Conservation (phyloP, 2,329 filamentous ascomycete genomes). For the Magnaporthiopsis incrustans region DNA sequence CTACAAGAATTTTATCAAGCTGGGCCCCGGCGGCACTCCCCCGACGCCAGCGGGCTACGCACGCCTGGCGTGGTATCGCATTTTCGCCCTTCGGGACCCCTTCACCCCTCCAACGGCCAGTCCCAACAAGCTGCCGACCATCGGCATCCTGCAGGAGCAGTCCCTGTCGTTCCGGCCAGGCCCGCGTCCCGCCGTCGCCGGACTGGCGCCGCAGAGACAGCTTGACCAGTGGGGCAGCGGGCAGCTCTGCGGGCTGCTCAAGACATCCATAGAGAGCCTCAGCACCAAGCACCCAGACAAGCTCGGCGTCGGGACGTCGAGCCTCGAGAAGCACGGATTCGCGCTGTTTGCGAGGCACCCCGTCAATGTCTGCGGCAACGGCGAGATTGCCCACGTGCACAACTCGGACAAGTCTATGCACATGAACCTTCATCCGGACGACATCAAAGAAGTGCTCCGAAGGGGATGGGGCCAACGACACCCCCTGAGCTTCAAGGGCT, state of each 20-base stretch:
- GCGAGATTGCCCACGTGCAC: constrained; percentile 79
- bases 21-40: constrained; percentile 76
- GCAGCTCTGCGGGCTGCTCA: constrained; percentile 47
- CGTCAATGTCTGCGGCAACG: constrained; percentile 62
- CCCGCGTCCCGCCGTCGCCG: constrained; percentile 57
- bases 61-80: constrained; percentile 61
- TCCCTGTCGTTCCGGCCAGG: constrained; percentile 55
- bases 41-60: constrained; percentile 66
- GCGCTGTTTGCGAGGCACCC: constrained; percentile 63
- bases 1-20: constrained; percentile 65
- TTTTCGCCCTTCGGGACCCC: constrained; percentile 66
- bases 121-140: constrained; percentile 39
- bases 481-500: constrained; percentile 58
- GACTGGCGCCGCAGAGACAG: constrained; percentile 78
- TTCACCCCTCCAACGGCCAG: constrained; percentile 49
- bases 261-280: constrained; percentile 43
- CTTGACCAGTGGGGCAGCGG: constrained; percentile 55
- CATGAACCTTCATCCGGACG: constrained; percentile 70
- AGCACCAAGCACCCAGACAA: constrained; percentile 29
- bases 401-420: constrained; percentile 70
- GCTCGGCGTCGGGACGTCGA: constrained; percentile 59
- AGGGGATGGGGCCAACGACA: constrained; percentile 73
- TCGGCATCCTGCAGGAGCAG: constrained; percentile 46
- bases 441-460: constrained; percentile 63
- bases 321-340: constrained; percentile 75